Evolutionary conservation across 441 rosid species (phyloP), one percentile per base, ranked within the genome.

Genomic region (Populus trichocarpa): DNA sequence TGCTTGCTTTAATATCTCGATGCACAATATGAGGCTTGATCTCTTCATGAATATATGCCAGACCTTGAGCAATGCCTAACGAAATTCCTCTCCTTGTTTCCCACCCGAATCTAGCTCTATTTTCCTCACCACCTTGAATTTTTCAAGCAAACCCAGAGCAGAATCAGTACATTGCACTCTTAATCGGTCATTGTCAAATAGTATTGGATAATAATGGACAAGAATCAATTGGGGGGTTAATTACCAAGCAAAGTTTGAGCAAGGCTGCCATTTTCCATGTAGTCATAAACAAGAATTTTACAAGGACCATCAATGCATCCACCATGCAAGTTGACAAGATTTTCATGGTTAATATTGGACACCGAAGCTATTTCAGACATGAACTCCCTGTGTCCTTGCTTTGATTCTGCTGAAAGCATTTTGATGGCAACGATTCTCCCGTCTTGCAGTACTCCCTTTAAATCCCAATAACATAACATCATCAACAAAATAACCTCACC

Each of bases 11-110:
- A 26, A 95, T 79, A 80, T 93, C 96, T 26, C 94, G 78, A 72
- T 92, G 92, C 74, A 95, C 85, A 50, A 93, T 85, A 0, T 90
- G 92, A n/a, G 96, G 97, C 61, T 89, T 81, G 8, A 85, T 84
- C 81, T 86, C 87, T n/a, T 90, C 91, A 20, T 93, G 99, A 77
- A 95, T 83, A 81, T 91, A 84, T 74, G 93, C 91, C 30, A 95
- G 80, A 59, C 91, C 99, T 77, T 87, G 88, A 1, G 92, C 96
- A n/a, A 91, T 89, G 0, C 97, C 94, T 18, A 77, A 82, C 0
- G 93, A 89, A 26, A 95, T 89, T 20, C 87, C 88, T 86, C 88
- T 86, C 80, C 98, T 87, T 57, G 50, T 30, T 68, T 78, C 64
- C 92, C 88, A 87, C 6, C 69, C 76, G 3, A 87, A 82, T 18